phyloP scores from a whole-genome alignment of 2,329 filamentous ascomycete genomes.

The Colletotrichum lindemuthianum region DNA sequence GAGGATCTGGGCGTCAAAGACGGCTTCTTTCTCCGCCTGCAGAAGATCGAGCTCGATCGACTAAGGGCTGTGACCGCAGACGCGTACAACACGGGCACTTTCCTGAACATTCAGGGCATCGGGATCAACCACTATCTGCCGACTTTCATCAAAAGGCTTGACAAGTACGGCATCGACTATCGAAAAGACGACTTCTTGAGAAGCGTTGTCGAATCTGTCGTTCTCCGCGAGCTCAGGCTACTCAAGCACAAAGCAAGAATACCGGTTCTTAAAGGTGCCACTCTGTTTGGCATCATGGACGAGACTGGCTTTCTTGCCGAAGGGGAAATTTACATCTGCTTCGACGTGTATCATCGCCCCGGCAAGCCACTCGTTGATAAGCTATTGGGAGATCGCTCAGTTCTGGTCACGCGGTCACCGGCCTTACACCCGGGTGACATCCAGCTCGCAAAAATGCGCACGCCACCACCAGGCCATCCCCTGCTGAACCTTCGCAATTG shows the following conservation, averaged over 20 bases:
- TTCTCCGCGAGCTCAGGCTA: conserved; percentile 76
- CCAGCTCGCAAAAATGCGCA: conserved; percentile 70
- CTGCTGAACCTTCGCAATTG: conserved; percentile 75
- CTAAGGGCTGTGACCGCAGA: conserved; percentile 69
- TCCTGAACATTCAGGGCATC: conserved; percentile 71
- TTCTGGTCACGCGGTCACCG: conserved; percentile 81
- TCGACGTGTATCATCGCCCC: conserved; percentile 37
- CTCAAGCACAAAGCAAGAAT: conserved; percentile 85
- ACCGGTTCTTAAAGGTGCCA: conserved; percentile 74
- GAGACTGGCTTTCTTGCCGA: conserved; percentile 76
- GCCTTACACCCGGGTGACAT: conserved; percentile 86
- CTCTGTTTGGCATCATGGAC: conserved; percentile 85
- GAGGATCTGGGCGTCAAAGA: conserved; percentile 76
- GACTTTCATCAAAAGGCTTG: conserved; percentile 68
- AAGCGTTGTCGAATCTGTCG: conserved; percentile 74
- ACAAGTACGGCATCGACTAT: conserved; percentile 70
- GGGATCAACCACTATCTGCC: conserved; percentile 69
- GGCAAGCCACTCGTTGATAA: conserved; percentile 39
- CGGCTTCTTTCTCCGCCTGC: conserved; percentile 71
- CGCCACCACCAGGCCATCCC: conserved; percentile 69
- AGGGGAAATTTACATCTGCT: conserved; percentile 74
- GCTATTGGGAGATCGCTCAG: conserved; percentile 47
- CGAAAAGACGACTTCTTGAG: conserved; percentile 75
- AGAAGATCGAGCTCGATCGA: conserved; percentile 68
- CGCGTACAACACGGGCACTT: conserved; percentile 70